Evolutionary conservation across 73 alveolate species (phyloP).

Genomic region (Effrenium voratum): DNA sequence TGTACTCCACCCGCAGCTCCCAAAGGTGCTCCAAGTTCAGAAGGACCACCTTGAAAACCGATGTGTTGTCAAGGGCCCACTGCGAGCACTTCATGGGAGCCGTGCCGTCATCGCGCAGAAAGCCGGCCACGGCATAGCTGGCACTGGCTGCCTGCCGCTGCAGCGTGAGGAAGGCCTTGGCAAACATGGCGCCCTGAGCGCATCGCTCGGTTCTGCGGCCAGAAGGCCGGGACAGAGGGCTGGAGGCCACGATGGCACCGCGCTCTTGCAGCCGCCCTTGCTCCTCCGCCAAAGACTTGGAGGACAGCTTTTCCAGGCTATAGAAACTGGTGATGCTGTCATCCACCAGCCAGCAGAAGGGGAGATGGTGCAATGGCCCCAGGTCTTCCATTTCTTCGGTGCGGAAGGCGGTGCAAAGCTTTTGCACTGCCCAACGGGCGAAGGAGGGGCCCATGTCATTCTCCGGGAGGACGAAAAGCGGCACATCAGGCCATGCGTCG

Average conservation of each 20-base stretch:
- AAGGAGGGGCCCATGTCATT: slow-evolving; percentile 80
- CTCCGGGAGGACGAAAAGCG: slow-evolving; percentile 60
- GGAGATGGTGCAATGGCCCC: slow-evolving; percentile 66
- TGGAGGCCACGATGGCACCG: neutral
- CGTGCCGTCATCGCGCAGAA: slow-evolving; percentile 80
- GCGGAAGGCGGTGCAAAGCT: slow-evolving; percentile 56
- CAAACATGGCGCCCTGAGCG: slow-evolving; percentile 71
- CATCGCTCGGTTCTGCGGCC: slow-evolving; percentile 79
- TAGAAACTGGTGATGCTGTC: slow-evolving; percentile 87
- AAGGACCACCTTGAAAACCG: slow-evolving; percentile 78
- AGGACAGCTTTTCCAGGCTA: slow-evolving; percentile 51
- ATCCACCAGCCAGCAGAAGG: slow-evolving; percentile 64
- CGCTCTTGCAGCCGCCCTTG: slow-evolving; percentile 30
- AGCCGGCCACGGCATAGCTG: slow-evolving; percentile 41
- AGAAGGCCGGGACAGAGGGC: slow-evolving; percentile 18
- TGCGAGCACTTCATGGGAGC: slow-evolving; percentile 79
- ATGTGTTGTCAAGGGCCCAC: slow-evolving; percentile 76
- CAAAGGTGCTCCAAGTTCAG: slow-evolving; percentile 41
- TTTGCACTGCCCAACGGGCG: slow-evolving; percentile 57
- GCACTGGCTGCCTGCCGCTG: slow-evolving; percentile 37
- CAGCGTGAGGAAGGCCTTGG: slow-evolving; percentile 61
- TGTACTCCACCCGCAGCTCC: slow-evolving; percentile 59
- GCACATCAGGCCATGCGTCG: slow-evolving; percentile 79
- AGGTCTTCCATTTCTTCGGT: slow-evolving; percentile 17
- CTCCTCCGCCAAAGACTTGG: slow-evolving; percentile 37